Evolutionary conservation across 108 stramenopile species (phyloP).

Genomic region (Cyclotella atomus): DNA sequence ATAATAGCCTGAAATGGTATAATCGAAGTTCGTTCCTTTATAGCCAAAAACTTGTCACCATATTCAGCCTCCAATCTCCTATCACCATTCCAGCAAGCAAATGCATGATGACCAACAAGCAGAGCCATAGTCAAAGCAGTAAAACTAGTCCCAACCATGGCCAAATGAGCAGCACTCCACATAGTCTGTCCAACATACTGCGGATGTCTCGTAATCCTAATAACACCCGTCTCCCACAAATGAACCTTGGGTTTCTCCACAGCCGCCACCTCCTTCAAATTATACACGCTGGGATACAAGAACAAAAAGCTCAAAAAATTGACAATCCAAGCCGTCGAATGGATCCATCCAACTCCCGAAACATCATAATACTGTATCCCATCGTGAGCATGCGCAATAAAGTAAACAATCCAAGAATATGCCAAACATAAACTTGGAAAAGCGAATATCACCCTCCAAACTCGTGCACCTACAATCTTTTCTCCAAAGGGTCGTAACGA

Average conservation of each 20-base stretch:
- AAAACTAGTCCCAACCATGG: slow-evolving; percentile 90
- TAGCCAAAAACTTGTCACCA: slow-evolving; percentile 77
- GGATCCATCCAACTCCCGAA: slow-evolving; percentile 55
- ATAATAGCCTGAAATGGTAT: slow-evolving; percentile 92
- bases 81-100: slow-evolving; percentile 96
- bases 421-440: slow-evolving; percentile 87
- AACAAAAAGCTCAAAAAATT: slow-evolving; percentile 92
- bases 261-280: slow-evolving; percentile 93
- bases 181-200: slow-evolving; percentile 92
- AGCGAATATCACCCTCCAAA: slow-evolving; percentile 95
- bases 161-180: slow-evolving; percentile 93
- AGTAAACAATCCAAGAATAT: slow-evolving; percentile 93
- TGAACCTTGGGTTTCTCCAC: slow-evolving; percentile 82
- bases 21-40: slow-evolving; percentile 83
- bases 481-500: slow-evolving; percentile 90
- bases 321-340: slow-evolving; percentile 63
- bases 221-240: slow-evolving; percentile 96
- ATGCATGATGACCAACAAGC: slow-evolving; percentile 91
- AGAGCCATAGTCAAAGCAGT: slow-evolving; percentile 79
- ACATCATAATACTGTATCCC: slow-evolving; percentile 90
- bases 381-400: slow-evolving; percentile 94
- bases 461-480: slow-evolving; percentile 87
- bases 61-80: slow-evolving; percentile 78
- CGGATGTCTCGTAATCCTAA: slow-evolving; percentile 96
- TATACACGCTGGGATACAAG: slow-evolving; percentile 95